These are phyloP conservation scores for Microdochium nivale DNA, from an alignment of 2,329 filamentous ascomycete species.

Conservation along the genomic window DNA sequence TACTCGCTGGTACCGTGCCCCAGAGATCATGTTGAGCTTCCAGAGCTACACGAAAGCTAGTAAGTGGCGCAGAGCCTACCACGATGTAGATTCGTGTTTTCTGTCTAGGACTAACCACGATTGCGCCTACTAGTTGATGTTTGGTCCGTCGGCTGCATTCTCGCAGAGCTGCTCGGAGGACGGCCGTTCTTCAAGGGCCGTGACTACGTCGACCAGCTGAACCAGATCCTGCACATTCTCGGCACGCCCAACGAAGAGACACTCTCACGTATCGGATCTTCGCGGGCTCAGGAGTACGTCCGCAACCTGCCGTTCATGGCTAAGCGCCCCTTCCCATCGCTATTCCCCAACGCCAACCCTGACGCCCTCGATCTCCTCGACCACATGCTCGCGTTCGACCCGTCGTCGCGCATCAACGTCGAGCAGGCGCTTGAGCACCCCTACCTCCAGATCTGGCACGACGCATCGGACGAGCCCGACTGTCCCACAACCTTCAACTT, in stretches of 20 bases:
- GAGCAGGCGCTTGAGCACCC: constrained; percentile 94
- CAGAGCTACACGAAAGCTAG: constrained; percentile 99
- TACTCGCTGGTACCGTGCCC: constrained; percentile 89
- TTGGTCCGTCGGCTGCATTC: constrained; percentile 97
- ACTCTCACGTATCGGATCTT: constrained; percentile 84
- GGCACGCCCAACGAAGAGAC: constrained; percentile 96
- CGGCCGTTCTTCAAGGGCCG: constrained; percentile 98
- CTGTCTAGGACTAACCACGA: neutral
- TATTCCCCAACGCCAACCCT: constrained; percentile 93
- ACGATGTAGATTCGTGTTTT: neutral
- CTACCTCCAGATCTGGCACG: constrained; percentile 97
- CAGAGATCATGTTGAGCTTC: constrained; percentile 99
- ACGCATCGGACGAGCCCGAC: constrained; percentile 87
- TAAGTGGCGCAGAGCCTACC: constrained; percentile 45
- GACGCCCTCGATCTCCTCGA: constrained; percentile 93
- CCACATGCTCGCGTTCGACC: constrained; percentile 96
- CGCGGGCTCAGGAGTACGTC: constrained; percentile 95
- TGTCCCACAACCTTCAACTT: constrained; percentile 97
- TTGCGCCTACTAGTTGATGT: constrained; percentile 67
- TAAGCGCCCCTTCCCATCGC: constrained; percentile 78
- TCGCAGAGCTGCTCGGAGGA: constrained; percentile 90
- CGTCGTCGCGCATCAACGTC: constrained; percentile 84
- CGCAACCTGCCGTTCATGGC: constrained; percentile 92
- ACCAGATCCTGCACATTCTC: constrained; percentile 97
- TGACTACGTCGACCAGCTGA: constrained; percentile 98